Base-by-base conservation (phyloP, 1,284 basidiomycete genomes). In the Kalmanozyma brasiliensis region DNA sequence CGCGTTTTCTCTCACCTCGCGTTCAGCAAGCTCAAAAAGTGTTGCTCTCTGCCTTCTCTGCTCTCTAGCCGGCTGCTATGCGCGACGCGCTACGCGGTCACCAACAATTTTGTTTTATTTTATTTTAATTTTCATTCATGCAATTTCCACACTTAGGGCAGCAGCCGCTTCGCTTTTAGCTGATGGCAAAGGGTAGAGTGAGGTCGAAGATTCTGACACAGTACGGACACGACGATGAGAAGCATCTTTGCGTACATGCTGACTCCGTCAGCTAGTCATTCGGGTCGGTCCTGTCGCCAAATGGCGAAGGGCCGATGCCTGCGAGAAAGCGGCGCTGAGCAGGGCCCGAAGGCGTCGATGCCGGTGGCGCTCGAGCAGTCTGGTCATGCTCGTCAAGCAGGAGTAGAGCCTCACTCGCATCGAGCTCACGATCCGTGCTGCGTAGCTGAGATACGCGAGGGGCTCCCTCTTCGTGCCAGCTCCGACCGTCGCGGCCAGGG, bases 21-120 rank as follows among this genome's bases (percentile, higher is more conserved):
- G 20, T 35, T 30, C n/a, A n/a, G n/a, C n/a, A n/a, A n/a, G n/a
- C n/a, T n/a, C n/a, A n/a, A n/a, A n/a, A n/a, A n/a, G n/a, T n/a
- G 26, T 29, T 11, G 26, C 26, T 46, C 52, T 30, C 48, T 55
- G 53, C 55, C n/a, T n/a, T n/a, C n/a, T n/a, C n/a, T 65, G 56
- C 62, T 47, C 60, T 45, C 16, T 16, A 5, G 20, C 8, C 30
- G 13, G n/a, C 42, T 37, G 22, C 48, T 65, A 30, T 55, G 26
- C 62, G 56, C 62, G 62, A 40, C 62, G 62, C 62, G 62, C 62
- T 51, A 59, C 62, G 62, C 62, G 62, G 49, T 53, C 44, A 42
- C 47, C 40, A 52, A 52, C 29, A 24, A 30, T 23, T 32, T 23
- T 5, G 13, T 44, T 49, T 42, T 33, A 33, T 46, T 30, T 16